These are phyloP conservation scores for Amanita subjunquillea DNA, from an alignment of 768 basidiomycete species.

Conservation along the genomic window DNA sequence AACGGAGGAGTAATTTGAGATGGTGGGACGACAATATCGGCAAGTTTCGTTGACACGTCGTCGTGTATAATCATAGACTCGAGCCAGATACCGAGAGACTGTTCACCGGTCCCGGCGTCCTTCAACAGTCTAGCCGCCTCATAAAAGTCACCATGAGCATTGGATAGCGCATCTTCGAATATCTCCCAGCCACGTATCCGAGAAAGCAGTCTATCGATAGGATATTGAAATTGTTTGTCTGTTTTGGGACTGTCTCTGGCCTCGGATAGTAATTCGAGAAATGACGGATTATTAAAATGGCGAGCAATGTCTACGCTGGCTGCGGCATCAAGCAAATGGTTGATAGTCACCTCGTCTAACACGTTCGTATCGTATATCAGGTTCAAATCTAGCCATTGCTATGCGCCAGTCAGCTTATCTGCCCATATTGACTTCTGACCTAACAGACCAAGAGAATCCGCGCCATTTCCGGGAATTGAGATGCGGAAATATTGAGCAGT, in stretches of 20 bases:
- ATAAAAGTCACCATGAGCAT: constrained; percentile 39
- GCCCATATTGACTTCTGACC: background rate
- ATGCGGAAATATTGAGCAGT: constrained; percentile 52
- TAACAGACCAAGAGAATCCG: constrained; percentile 28
- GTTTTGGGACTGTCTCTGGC: constrained; percentile 25
- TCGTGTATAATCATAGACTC: constrained; percentile 55
- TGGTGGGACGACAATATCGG: constrained; percentile 25
- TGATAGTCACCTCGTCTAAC: constrained; percentile 45
- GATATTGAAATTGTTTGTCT: constrained; percentile 30
- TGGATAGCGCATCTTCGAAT: constrained; percentile 53
- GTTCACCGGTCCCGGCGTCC: constrained; percentile 55
- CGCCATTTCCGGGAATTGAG: constrained; percentile 56
- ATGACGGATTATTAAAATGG: constrained; percentile 32
- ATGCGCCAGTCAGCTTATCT: background rate
- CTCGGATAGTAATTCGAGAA: constrained; percentile 30
- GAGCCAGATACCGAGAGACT: constrained; percentile 64
- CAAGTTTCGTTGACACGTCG: constrained; percentile 36
- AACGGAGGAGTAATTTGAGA: constrained; percentile 26
- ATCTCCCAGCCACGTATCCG: constrained; percentile 48
- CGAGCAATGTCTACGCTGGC: constrained; percentile 57
- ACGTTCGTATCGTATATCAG: constrained; percentile 42
- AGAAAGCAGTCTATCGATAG: constrained; percentile 34
- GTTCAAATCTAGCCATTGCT: constrained; percentile 51
- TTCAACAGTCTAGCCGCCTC: constrained; percentile 41
- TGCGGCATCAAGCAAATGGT: constrained; percentile 52